Evolutionary conservation across 2,329 filamentous ascomycete genomes (phyloP), one percentile per base, ranked within the genome.

Genomic region (Dryadomyces quercus-mongolicae): DNA sequence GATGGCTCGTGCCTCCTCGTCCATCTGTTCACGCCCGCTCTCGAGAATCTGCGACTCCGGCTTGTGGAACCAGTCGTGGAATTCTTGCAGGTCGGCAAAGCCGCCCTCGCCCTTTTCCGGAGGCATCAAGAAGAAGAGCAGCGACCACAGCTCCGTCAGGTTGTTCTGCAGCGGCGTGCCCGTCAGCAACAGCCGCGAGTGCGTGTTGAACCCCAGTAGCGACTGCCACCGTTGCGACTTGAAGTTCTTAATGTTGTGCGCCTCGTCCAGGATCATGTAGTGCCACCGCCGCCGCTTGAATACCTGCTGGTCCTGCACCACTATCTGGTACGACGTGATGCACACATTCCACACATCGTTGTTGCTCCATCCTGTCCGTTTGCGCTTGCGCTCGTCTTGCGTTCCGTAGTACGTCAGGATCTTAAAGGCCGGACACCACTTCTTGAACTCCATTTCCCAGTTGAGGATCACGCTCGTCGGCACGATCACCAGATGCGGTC

Each of bases 361-460:
- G 55, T 93, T 88, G 62, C 85, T 89, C 93, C 93, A 98, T 2
- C 93, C 92, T 63, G 86, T 82, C 31, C 94, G 85, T 68, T 97
- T 97, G 60, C 85, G 78, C 66, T 88, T 91, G 48, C 93, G 85
- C 69, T 98, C 93, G 60, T 96, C 90, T 62, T 91, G 86, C 45
- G 85, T 88, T 46, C 94, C 93, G 66, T 97, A 98, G 71, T 98
- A 98, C 0, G 91, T 93, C 56, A 98, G 75, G 54, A 98, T 95
- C 66, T 96, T 97, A 75, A 98, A 98, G 0, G 93, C 92, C 3
- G 94, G 93, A 55, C 91, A 88, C 82, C 92, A 98, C 67, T 98
- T 98, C 66, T 97, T 97, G 77, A 98, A 98, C 69, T 98, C 93
- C 86, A 97, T 97, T 68, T 98, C 94, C 93, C 93, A 98, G 66